Conservation (phyloP, 129 eudicot genomes). For the Flaveria brownii region DNA sequence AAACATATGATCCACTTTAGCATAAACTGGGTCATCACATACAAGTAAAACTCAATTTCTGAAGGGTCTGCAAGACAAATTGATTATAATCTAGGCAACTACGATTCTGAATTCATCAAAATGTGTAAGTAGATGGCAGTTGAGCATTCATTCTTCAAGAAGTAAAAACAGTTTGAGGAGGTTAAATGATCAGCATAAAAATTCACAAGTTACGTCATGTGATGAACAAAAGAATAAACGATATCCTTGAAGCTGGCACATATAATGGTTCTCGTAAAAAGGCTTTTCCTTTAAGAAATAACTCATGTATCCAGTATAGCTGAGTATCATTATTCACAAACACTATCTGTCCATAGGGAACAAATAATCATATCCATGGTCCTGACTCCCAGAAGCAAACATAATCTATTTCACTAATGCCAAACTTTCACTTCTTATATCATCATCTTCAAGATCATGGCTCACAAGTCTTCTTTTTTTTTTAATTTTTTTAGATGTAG, state of each 20-base stretch:
- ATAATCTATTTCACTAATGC: constrained; percentile 11
- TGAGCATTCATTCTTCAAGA: neutral
- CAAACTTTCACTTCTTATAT: neutral
- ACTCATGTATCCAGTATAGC: neutral
- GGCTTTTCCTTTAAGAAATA: too few relatives aligned
- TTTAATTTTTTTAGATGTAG: neutral
- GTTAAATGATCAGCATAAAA: constrained; percentile 2
- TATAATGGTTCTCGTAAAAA: neutral
- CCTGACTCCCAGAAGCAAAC: constrained; percentile 12
- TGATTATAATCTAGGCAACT: neutral
- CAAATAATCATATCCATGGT: neutral
- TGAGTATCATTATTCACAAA: neutral
- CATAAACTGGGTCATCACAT: neutral
- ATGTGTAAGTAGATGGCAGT: neutral
- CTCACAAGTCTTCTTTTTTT: neutral
- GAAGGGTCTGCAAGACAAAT: constrained; percentile 4
- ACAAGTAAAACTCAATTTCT: constrained; percentile 11
- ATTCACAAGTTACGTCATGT: neutral
- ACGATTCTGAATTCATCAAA: neutral
- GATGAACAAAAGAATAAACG: neutral
- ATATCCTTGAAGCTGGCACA: neutral
- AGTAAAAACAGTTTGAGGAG: neutral
- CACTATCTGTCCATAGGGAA: neutral
- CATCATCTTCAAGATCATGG: constrained; percentile 2
- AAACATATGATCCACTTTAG: neutral